A percentile compares a stretch with the other conserved stretches of the same genome.
Evolutionary conservation across 495 filamentous ascomycete species (phyloP).

Genomic region (Cercophora sp.): DNA sequence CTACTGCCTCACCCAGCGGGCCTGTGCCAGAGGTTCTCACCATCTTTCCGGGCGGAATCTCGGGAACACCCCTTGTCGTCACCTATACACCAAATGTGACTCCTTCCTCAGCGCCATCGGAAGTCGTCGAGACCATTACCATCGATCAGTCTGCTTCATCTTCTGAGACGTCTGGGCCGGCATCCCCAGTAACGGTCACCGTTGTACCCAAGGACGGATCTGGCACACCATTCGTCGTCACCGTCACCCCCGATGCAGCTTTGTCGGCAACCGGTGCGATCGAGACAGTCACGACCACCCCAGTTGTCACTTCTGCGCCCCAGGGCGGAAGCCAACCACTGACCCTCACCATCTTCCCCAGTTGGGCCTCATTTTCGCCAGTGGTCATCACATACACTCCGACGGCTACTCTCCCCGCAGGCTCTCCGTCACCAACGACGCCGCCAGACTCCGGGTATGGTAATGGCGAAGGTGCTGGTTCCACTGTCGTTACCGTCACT

Average conservation of each 20-base stretch:
- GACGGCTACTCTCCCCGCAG: too few species aligned
- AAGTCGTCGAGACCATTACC: neutral
- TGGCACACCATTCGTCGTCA: slow-evolving; percentile 15
- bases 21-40: too few species aligned
- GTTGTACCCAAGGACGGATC: neutral
- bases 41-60: slow-evolving; percentile 3
- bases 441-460: too few species aligned
- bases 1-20: too few species aligned
- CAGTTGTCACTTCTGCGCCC: neutral
- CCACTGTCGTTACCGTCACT: too few species aligned
- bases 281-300: neutral
- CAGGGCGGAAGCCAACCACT: neutral
- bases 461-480: too few species aligned
- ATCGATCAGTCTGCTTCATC: neutral
- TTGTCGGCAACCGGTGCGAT: neutral
- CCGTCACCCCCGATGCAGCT: slow-evolving; percentile 2
- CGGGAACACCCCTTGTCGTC: slow-evolving; percentile 11
- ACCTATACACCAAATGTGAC: slow-evolving; percentile 12
- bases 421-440: too few species aligned
- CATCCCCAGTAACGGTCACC: neutral
- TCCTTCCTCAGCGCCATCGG: neutral
- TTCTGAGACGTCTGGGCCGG: neutral
- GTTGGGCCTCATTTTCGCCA: too few species aligned
- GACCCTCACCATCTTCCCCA: too few species aligned
- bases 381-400: too few species aligned